phyloP scores from a whole-genome alignment of 2,329 filamentous ascomycete species.

The Fusarium solani-melongenae region DNA sequence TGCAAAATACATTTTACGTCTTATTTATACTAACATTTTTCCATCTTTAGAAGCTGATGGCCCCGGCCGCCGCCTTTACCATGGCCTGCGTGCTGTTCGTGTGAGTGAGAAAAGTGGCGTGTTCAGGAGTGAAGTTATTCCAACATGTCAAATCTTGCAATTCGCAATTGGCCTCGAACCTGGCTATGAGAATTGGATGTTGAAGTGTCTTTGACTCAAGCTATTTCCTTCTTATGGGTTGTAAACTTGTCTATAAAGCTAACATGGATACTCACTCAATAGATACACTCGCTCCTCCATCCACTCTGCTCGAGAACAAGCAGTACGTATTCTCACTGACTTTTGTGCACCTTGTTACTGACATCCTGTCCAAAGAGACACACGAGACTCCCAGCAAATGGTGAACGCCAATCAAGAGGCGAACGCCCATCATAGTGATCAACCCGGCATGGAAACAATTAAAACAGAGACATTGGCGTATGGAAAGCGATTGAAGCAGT shows the following conservation, averaged over 20 bases:
- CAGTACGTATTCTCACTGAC: slow-evolving; percentile 22
- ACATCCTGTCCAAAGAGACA: slow-evolving; percentile 12
- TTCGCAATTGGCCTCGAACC: neutral
- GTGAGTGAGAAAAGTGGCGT: slow-evolving; percentile 46
- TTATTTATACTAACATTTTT: slow-evolving; percentile 6
- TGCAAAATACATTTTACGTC: neutral
- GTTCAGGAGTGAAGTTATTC: slow-evolving; percentile 5
- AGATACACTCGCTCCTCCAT: slow-evolving; percentile 58
- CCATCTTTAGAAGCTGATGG: slow-evolving; percentile 54
- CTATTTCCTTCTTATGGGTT: too few species aligned
- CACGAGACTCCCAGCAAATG: slow-evolving; percentile 26
- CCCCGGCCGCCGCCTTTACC: slow-evolving; percentile 63
- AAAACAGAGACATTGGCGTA: slow-evolving; percentile 22
- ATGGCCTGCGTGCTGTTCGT: slow-evolving; percentile 65
- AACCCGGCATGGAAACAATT: neutral
- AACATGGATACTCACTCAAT: neutral
- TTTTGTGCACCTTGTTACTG: neutral
- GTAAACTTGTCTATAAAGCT: neutral
- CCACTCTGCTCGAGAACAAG: slow-evolving; percentile 50
- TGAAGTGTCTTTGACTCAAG: neutral
- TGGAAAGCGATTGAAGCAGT: slow-evolving; percentile 12
- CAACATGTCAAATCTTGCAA: neutral
- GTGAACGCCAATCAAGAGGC: slow-evolving; percentile 25
- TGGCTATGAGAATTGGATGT: neutral
- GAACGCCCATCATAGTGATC: slow-evolving; percentile 4